phyloP scores from a whole-genome alignment of 140 eudicot species.

The Flaveria floridana region DNA sequence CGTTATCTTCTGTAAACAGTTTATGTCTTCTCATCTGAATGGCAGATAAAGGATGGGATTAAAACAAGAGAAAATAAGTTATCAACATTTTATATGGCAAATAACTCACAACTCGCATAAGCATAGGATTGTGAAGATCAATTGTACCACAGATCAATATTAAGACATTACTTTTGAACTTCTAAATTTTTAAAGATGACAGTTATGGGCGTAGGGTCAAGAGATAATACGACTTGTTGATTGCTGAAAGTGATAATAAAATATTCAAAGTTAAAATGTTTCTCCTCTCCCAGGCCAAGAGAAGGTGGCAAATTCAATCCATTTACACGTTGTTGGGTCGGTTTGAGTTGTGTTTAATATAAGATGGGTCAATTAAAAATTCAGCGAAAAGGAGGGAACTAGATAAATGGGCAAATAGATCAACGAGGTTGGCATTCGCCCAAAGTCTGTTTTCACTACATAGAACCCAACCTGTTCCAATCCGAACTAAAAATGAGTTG shows the following conservation, averaged over 20 bases:
- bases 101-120: neutral
- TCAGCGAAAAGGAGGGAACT: neutral
- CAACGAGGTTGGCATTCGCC: neutral
- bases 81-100: constrained; percentile 7
- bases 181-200: neutral
- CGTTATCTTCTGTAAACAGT: constrained; percentile 9
- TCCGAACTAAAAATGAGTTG: constrained; percentile 2
- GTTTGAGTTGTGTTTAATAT: neutral
- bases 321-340: neutral
- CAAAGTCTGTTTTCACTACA: neutral
- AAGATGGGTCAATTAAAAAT: neutral
- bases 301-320: neutral
- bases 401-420: neutral
- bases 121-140: neutral
- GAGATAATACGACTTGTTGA: neutral
- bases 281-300: neutral
- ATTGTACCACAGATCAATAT: neutral
- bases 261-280: neutral
- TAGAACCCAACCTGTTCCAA: neutral
- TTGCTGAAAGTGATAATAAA: neutral
- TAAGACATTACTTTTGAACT: neutral
- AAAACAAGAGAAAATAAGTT: neutral
- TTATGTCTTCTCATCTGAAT: constrained; percentile 23
- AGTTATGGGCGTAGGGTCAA: neutral
- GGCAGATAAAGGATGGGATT: neutral